These are phyloP conservation scores for Clarireedia hainanense DNA, from an alignment of 2,329 filamentous ascomycete genomes.

Conservation along the genomic window DNA sequence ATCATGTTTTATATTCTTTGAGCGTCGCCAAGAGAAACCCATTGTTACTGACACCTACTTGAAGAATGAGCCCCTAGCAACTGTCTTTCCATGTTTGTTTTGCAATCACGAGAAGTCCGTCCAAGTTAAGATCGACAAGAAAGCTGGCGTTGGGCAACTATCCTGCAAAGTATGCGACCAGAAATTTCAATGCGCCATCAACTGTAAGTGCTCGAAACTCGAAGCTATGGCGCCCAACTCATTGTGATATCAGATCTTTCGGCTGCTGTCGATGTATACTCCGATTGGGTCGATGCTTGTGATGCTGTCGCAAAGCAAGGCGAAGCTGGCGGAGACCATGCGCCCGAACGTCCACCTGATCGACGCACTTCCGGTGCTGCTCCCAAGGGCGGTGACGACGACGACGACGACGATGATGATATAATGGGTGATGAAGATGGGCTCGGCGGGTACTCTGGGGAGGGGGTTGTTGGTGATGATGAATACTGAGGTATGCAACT, in stretches of 20 bases:
- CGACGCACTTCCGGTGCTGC: slow-evolving; percentile 14
- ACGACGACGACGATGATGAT: slow-evolving; percentile 31
- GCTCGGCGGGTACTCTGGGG: slow-evolving; percentile 43
- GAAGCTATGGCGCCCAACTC: slow-evolving; percentile 8
- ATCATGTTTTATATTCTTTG: background rate
- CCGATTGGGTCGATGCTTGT: slow-evolving; percentile 97
- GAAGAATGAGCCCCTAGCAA: slow-evolving; percentile 64
- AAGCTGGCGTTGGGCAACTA: slow-evolving; percentile 74
- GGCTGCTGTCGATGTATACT: slow-evolving; percentile 88
- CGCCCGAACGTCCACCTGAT: slow-evolving; percentile 17
- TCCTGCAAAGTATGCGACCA: slow-evolving; percentile 92
- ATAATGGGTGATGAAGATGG: slow-evolving; percentile 36
- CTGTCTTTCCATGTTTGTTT: slow-evolving; percentile 92
- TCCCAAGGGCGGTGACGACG: slow-evolving; percentile 25
- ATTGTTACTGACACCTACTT: background rate
- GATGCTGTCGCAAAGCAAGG: slow-evolving; percentile 61
- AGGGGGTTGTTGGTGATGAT: slow-evolving; percentile 46
- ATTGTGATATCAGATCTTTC: slow-evolving; percentile 59
- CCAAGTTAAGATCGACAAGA: slow-evolving; percentile 87
- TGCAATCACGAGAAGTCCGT: slow-evolving; percentile 97
- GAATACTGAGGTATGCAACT: slow-evolving; percentile 36
- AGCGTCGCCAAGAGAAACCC: background rate
- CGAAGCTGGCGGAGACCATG: slow-evolving; percentile 28
- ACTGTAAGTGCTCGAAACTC: slow-evolving; percentile 52
- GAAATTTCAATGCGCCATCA: slow-evolving; percentile 85